These are phyloP conservation scores for Scalesia atractyloides DNA, from an alignment of 129 eudicot genomes.

Conservation along the genomic window DNA sequence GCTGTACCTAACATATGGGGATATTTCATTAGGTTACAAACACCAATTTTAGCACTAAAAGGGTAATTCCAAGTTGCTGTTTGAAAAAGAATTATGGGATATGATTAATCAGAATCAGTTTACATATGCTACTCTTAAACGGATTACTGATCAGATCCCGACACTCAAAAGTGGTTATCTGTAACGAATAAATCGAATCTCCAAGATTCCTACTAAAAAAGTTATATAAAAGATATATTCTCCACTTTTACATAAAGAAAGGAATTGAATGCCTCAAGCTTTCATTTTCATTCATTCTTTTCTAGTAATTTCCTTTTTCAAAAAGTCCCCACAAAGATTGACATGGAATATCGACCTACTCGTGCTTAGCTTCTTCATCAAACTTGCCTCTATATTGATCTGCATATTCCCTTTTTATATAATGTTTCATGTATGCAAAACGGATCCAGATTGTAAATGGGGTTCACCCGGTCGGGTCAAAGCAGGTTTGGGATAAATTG, in stretches of 20 bases:
- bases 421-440: constrained; percentile 13
- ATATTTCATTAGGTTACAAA: not conserved
- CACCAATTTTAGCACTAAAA: not conserved
- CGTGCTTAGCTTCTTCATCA: constrained; percentile 20
- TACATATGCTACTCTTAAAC: not conserved
- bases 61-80: not conserved
- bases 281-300: constrained; percentile 34
- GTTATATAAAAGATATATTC: constrained; percentile 40
- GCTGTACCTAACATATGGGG: not conserved
- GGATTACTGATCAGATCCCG: not conserved
- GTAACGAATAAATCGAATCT: not conserved
- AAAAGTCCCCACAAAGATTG: constrained; percentile 11
- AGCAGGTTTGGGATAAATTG: not conserved
- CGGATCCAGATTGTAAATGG: constrained; percentile 12
- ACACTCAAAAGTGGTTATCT: not conserved
- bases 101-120: not conserved
- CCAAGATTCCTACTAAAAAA: constrained; percentile 33
- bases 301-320: constrained; percentile 9
- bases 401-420: constrained; percentile 27
- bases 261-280: constrained; percentile 45
- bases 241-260: constrained; percentile 40
- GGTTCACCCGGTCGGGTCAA: not conserved
- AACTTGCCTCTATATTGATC: constrained; percentile 24
- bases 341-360: constrained; percentile 20
- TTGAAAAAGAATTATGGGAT: not conserved